A percentile compares a stretch with the other conserved stretches of the same genome.
Evolutionary conservation across 2,329 filamentous ascomycete species (phyloP).

Genomic region (Cladophialophora bantiana): DNA sequence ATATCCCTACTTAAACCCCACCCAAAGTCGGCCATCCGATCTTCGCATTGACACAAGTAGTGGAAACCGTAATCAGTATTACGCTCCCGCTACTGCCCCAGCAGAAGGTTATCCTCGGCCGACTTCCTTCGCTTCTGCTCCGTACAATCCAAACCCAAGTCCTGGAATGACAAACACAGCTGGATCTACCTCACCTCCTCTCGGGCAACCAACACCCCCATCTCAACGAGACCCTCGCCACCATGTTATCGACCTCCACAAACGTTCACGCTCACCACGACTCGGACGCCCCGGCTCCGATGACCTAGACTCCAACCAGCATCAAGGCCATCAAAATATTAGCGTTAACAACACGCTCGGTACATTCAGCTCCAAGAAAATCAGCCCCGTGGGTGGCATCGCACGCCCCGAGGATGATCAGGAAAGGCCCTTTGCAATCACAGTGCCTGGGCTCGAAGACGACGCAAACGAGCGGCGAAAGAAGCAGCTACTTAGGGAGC

Average conservation of each 20-base stretch:
- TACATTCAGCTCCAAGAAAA: constrained; percentile 45
- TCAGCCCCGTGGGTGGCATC: constrained; percentile 41
- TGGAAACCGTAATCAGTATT: constrained; percentile 5
- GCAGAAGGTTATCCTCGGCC: constrained; percentile 24
- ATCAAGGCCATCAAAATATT: background rate
- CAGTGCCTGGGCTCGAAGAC: constrained; percentile 43
- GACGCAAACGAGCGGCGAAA: constrained; percentile 14
- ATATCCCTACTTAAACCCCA: constrained; percentile 10
- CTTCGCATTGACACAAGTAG: constrained; percentile 34
- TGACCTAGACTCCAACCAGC: constrained; percentile 32
- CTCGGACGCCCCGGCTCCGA: constrained; percentile 42
- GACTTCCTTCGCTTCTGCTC: constrained; percentile 9
- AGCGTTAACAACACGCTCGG: constrained; percentile 43
- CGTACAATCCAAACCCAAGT: constrained; percentile 13
- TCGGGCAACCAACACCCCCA: background rate
- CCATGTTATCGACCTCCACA: constrained; percentile 46
- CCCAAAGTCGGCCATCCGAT: constrained; percentile 31
- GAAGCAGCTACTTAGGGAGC: constrained; percentile 10
- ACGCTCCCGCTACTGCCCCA: constrained; percentile 28
- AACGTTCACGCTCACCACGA: constrained; percentile 49
- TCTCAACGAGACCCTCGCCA: constrained; percentile 14
- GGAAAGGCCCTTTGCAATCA: constrained; percentile 48
- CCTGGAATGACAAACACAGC: constrained; percentile 3
- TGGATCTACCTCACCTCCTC: constrained; percentile 1
- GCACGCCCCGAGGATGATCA: constrained; percentile 46